phyloP scores from a whole-genome alignment of 2,329 filamentous ascomycete genomes.

The Fusarium oligoseptatum region DNA sequence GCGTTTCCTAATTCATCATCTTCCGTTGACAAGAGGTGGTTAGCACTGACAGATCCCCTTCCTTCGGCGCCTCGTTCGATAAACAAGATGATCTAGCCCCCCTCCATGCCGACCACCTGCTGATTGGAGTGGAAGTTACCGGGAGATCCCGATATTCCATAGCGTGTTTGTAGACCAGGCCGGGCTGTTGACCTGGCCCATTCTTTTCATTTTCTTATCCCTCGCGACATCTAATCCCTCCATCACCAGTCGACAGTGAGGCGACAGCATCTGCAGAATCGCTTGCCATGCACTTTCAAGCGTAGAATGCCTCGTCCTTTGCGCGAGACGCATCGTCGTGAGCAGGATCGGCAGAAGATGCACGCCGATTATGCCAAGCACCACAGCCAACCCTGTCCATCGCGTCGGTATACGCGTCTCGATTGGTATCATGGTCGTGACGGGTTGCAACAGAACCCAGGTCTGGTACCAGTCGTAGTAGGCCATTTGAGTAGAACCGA shows the following conservation, averaged over 20 bases:
- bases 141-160: background rate
- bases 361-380: background rate
- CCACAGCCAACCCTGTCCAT: slow-evolving; percentile 1
- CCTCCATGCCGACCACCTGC: background rate
- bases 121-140: background rate
- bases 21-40: background rate
- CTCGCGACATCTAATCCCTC: background rate
- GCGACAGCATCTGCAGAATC: background rate
- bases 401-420: background rate
- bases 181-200: background rate
- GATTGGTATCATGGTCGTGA: background rate
- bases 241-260: background rate
- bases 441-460: background rate
- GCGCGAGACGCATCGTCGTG: no score
- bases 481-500: slow-evolving; percentile 8
- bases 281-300: background rate
- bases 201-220: background rate
- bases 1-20: background rate
- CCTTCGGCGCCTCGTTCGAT: background rate
- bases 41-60: background rate
- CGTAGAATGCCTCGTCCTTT: background rate
- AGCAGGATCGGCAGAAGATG: background rate
- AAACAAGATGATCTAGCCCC: background rate
- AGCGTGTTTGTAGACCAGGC: background rate
- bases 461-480: slow-evolving; percentile 5